Evolutionary conservation across 441 rosid species (phyloP), one percentile per base, ranked within the genome.

Genomic region (Melastoma candidum): DNA sequence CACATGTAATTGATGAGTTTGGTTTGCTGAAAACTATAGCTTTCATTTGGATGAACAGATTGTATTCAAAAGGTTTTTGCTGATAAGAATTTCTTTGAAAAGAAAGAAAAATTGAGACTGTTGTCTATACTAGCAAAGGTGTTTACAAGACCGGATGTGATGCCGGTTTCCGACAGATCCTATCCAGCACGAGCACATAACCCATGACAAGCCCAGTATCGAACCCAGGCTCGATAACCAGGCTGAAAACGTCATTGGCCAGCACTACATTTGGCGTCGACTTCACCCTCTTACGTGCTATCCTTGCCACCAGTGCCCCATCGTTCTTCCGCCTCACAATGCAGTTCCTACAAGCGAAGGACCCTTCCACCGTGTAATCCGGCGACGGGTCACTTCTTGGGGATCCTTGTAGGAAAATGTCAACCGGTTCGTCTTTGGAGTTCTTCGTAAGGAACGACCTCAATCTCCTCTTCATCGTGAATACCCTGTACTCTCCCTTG

Each of bases 381-480:
- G 66, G 59, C 2, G 41, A 50, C 43, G 50, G 52, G 56, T 13
- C 46, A 3, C 4, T 11, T 26, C 46, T 26, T 1, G 12, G 8
- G 0, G 49, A 10, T 0, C 55, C 64, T 41, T 56, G 63, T 53
- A 77, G 53, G 57, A 66, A 71, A 14, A 79, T 71, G 63, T 74
- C 41, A 9, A 36, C 76, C 0, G 76, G 79, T 12, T 49, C 54
- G 0, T 66, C 49, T 47, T 65, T 68, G 25, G 60, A n/a, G 5
- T 56, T 51, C 1, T 29, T 48, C 3, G 45, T 27, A 67, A 63
- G 65, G 26, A 75, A 51, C 29, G 47, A n/a, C 41, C 41, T 0
- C 68, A 64, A 1, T 56, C 12, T 12, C 61, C 66, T 57, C 77
- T 36, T 76, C 81, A 79, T 71, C 29, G 77, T 67, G 49, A 79